Base-by-base conservation (phyloP, 2,329 filamentous ascomycete genomes). In the Trichoderma afroharzianum region DNA sequence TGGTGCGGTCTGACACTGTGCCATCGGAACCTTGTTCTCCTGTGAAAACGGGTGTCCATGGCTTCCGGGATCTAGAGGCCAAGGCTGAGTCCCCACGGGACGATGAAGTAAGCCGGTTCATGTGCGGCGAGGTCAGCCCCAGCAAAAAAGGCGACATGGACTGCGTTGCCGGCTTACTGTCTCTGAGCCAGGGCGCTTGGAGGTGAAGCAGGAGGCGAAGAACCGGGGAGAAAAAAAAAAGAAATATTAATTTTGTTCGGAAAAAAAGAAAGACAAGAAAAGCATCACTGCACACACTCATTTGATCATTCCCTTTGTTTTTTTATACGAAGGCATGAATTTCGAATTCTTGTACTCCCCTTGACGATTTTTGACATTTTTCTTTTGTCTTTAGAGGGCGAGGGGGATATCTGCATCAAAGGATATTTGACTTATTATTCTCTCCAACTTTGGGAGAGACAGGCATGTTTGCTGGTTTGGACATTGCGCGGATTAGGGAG, bases 111-210 rank as follows among this genome's bases (percentile, higher is more conserved):
- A 88, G 92, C 73, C 86, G 85, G 4, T 95, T 95, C 80, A 95
- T 96, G 91, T 84, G 86, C 39, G 86, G 86, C 63, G 87, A 88
- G 36, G 85, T 89, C 73, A 89, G 88, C 78, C 90, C 89, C 9
- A 91, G 91, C 78, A 93, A 94, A 81, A 91, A 90, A 79, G 88
- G 90, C 71, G 95, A 98, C 78, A 86, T 97, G 80, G 94, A 97
- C 79, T 97, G 94, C 78, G 91, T 97, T 61, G 93, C 95, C 69
- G 94, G 94, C n/a, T 82, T 98, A 74, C 81, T 98, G 74, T 95
- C 93, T 64, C 85, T 98, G 59, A 97, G 94, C 77, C 93, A 97
- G 82, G 95, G 95, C n/a, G 93, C 93, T 78, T 98, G 95, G 94
- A 88, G 89, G 78, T 92, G 82, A 68, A 61, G 55, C 50, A 28